phyloP scores from a whole-genome alignment of 2,329 filamentous ascomycete species.

The Blastomyces silverae region DNA sequence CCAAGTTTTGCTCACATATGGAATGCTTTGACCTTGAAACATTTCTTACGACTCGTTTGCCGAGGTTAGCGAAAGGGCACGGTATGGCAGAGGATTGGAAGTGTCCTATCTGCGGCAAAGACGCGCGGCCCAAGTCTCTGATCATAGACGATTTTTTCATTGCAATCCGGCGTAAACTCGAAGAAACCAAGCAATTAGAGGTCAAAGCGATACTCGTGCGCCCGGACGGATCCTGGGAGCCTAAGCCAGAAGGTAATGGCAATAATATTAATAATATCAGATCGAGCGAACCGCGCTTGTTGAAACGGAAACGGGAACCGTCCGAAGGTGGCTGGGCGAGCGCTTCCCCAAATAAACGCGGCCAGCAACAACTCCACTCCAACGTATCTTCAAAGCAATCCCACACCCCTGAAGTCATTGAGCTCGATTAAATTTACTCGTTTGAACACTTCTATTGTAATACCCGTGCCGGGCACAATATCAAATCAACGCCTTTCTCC shows the following conservation, averaged over 20 bases:
- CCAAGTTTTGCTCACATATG: conserved; percentile 62
- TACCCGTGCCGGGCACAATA: not conserved
- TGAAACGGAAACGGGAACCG: conserved; percentile 7
- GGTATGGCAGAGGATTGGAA: conserved; percentile 57
- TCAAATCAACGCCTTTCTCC: not conserved
- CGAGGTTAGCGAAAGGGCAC: conserved; percentile 35
- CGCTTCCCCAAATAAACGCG: not conserved
- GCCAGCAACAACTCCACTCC: not conserved
- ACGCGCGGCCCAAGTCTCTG: conserved; percentile 67
- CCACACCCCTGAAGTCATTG: conserved; percentile 19
- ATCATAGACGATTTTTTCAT: conserved; percentile 67
- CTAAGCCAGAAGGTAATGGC: conserved; percentile 36
- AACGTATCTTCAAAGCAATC: not conserved
- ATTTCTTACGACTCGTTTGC: conserved; percentile 62
- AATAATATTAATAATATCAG: not conserved
- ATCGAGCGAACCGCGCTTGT: not conserved
- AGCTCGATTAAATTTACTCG: conserved; percentile 18
- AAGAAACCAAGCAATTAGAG: conserved; percentile 43
- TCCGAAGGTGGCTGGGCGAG: not conserved
- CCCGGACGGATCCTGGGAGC: conserved; percentile 59
- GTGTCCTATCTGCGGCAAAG: conserved; percentile 73
- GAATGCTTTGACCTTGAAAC: conserved; percentile 87
- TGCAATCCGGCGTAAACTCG: conserved; percentile 54
- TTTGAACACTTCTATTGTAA: too few species aligned
- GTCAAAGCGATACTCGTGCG: conserved; percentile 58